Conservation (phyloP, 805 yeast genomes). For the Ogataea thermomethanolica region DNA sequence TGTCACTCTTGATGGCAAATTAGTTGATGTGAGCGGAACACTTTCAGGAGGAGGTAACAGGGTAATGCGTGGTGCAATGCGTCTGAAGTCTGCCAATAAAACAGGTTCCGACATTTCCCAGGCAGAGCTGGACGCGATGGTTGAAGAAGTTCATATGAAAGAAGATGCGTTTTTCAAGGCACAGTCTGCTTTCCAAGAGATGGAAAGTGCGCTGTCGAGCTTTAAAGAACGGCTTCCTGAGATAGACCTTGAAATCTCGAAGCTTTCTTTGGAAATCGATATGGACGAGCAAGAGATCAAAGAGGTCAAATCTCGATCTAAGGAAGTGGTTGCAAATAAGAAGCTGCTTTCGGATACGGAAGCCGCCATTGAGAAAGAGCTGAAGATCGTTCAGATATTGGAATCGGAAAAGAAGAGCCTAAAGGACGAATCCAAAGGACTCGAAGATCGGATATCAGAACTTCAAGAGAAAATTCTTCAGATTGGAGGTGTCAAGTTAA, state of each 20-base stretch:
- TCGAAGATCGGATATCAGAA: constrained; percentile 52
- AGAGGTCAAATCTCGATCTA: constrained; percentile 42
- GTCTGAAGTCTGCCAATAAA: constrained; percentile 37
- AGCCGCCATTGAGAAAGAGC: constrained; percentile 22
- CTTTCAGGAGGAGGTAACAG: constrained; percentile 93
- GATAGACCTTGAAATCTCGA: constrained; percentile 57
- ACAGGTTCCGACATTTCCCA: constrained; percentile 40
- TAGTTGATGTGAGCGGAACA: constrained; percentile 91
- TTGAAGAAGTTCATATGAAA: constrained; percentile 45
- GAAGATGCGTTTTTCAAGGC: constrained; percentile 53
- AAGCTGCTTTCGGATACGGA: constrained; percentile 15
- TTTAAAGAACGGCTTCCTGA: constrained; percentile 68
- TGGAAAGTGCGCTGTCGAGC: constrained; percentile 55
- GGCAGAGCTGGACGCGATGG: constrained; percentile 53
- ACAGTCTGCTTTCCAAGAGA: constrained; percentile 49
- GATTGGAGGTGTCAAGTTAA: constrained; percentile 84
- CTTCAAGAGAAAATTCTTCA: constrained; percentile 80
- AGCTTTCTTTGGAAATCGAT: constrained; percentile 59
- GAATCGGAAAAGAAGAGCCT: constrained; percentile 35
- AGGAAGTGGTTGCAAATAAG: constrained; percentile 31
- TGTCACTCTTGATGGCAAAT: constrained; percentile 87
- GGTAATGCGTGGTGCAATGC: constrained; percentile 75
- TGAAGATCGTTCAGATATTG: constrained; percentile 30
- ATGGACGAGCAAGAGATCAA: constrained; percentile 52
- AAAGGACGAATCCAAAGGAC: constrained; percentile 50